A percentile compares a stretch with the other conserved stretches of the same genome.
phyloP scores from a whole-genome alignment of 139 green algal species.

The Chlamydomonas eustigma region DNA sequence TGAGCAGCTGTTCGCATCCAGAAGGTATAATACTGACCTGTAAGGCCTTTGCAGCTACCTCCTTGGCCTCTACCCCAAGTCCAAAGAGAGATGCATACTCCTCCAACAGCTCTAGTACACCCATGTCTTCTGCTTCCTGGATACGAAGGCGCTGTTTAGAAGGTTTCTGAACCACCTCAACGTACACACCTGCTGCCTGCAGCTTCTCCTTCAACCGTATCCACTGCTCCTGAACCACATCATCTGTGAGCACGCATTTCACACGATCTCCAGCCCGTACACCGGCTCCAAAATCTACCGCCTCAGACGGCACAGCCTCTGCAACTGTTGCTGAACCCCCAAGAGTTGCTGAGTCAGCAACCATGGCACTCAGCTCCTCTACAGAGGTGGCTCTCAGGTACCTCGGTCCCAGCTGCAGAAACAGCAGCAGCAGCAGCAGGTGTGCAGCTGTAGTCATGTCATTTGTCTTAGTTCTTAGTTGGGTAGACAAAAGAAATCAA shows the following conservation, averaged over 20 bases:
- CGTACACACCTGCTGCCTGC: background rate
- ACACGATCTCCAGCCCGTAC: conserved; percentile 21
- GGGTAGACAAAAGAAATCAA: too few relatives aligned
- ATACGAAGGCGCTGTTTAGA: background rate
- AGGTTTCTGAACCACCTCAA: conserved; percentile 8
- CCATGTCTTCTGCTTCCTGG: conserved; percentile 4
- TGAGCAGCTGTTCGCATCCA: too few relatives aligned
- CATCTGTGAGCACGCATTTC: conserved; percentile 19
- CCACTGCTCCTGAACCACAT: background rate
- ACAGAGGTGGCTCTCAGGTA: background rate
- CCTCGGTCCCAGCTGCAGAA: conserved; percentile 5
- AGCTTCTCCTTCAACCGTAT: conserved; percentile 7
- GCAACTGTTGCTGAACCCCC: background rate
- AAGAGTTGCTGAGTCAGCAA: background rate
- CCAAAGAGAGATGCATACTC: background rate
- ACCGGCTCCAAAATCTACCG: background rate
- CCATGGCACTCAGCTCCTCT: background rate
- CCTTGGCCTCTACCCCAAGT: background rate
- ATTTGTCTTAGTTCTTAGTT: too few relatives aligned
- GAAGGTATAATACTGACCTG: background rate
- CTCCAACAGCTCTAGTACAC: background rate
- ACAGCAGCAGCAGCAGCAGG: too few relatives aligned
- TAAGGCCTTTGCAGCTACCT: background rate
- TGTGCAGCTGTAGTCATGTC: too few relatives aligned
- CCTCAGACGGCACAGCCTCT: background rate